phyloP scores from a whole-genome alignment of 192 early-diverging fungal species.

The Mortierella claussenii region DNA sequence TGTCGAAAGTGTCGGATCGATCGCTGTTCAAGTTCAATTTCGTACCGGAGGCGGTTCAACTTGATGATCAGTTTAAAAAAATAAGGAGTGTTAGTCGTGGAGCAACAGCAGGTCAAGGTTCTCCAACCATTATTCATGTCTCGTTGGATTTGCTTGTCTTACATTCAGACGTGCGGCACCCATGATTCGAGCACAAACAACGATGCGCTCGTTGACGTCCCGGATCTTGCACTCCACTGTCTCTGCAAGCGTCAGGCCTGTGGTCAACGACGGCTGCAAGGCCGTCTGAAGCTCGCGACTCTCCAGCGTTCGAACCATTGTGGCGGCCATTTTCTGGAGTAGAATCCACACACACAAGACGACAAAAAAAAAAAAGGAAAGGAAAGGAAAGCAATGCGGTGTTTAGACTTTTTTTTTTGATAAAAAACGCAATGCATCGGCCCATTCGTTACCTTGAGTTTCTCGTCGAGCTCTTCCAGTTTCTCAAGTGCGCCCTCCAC shows the following conservation, averaged over 20 bases:
- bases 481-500: constrained; percentile 5
- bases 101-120: not conserved
- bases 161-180: constrained; percentile 37
- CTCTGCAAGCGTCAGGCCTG: constrained; percentile 34
- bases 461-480: constrained; percentile 26
- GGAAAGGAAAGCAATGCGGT: not conserved
- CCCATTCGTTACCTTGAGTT: constrained; percentile 17
- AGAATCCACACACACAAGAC: not conserved
- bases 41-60: constrained; percentile 45
- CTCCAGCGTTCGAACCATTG: constrained; percentile 17
- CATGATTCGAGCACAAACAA: constrained; percentile 46
- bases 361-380: not conserved
- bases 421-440: too few relatives aligned
- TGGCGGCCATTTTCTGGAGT: constrained; percentile 5
- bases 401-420: not conserved
- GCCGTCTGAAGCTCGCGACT: constrained; percentile 11
- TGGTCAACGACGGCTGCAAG: constrained; percentile 14
- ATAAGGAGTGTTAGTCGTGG: not conserved
- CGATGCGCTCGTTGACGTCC: constrained; percentile 49
- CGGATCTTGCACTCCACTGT: constrained; percentile 30
- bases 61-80: not conserved
- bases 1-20: constrained; percentile 28
- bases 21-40: constrained; percentile 40
- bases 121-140: not conserved
- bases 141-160: not conserved